Evolutionary conservation across 306 rosid species (phyloP).

Genomic region (Hippophae rhamnoides): DNA sequence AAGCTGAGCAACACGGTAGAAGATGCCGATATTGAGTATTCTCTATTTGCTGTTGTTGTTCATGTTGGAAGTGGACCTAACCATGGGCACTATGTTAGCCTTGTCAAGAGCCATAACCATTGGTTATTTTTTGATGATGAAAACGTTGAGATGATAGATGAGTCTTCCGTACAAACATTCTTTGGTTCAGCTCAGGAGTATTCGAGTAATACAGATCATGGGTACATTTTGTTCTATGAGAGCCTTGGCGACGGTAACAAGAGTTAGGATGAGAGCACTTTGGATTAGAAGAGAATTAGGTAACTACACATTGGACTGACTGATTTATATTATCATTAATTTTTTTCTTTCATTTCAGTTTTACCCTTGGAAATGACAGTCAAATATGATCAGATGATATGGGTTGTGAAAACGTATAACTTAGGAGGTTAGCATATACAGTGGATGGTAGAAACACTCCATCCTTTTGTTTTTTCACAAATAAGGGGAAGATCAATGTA

Average conservation of each 20-base stretch:
- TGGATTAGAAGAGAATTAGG: constrained; percentile 27
- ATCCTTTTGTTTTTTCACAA: constrained; percentile 43
- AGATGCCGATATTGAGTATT: constrained; percentile 81
- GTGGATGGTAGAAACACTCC: constrained; percentile 50
- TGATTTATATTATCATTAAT: constrained; percentile 33
- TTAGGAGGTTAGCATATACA: constrained; percentile 75
- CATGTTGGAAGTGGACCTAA: constrained; percentile 98
- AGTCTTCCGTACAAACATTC: constrained; percentile 97
- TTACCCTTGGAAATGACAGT: constrained; percentile 63
- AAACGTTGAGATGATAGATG: constrained; percentile 96
- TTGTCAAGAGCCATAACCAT: constrained; percentile 98
- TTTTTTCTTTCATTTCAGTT: constrained; percentile 13
- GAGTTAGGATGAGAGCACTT: constrained; percentile 39
- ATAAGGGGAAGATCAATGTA: constrained; percentile 55
- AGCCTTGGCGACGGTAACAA: constrained; percentile 55
- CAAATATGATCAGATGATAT: constrained; percentile 38
- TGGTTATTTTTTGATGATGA: constrained; percentile 98
- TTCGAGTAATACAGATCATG: constrained; percentile 92
- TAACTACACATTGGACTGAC: constrained; percentile 35
- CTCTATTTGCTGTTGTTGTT: constrained; percentile 92
- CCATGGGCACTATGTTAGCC: constrained; percentile 98
- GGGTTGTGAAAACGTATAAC: constrained; percentile 65
- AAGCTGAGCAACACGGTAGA: constrained; percentile 89
- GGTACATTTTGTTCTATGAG: constrained; percentile 95
- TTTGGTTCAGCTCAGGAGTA: constrained; percentile 97